Percentiles rank a stretch among this genome's conserved stretches.
These are phyloP conservation scores for Polygonum aviculare DNA, from an alignment of 148 eudicot genomes.

Conservation along the genomic window DNA sequence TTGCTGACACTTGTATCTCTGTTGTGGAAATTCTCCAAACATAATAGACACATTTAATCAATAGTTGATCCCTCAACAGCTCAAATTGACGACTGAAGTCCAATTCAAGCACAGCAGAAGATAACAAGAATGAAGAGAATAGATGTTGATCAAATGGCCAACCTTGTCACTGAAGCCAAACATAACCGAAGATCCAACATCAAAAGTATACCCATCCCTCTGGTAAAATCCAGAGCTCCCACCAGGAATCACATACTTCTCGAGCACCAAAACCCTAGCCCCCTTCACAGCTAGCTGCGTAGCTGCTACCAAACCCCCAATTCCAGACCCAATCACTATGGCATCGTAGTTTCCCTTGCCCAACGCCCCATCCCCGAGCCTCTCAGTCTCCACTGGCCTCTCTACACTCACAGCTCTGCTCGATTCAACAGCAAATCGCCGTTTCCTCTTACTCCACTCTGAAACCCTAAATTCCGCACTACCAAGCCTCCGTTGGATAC, in stretches of 20 bases:
- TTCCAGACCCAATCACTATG: slow-evolving; percentile 90
- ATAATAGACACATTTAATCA: neutral
- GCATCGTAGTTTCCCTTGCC: slow-evolving; percentile 50
- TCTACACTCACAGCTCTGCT: slow-evolving; percentile 44
- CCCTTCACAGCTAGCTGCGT: slow-evolving; percentile 97
- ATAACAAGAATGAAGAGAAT: slow-evolving; percentile 6
- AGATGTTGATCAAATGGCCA: slow-evolving; percentile 7
- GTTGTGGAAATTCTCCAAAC: neutral
- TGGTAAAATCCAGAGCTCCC: slow-evolving; percentile 93
- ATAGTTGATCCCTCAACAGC: neutral
- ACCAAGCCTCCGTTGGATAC: slow-evolving; percentile 7
- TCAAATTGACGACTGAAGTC: neutral
- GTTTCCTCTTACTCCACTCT: slow-evolving; percentile 15
- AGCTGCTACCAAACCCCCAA: slow-evolving; percentile 94
- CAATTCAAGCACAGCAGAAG: neutral
- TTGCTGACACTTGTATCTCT: neutral
- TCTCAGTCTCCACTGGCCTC: slow-evolving; percentile 22
- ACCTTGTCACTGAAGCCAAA: slow-evolving; percentile 98
- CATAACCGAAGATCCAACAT: slow-evolving; percentile 98
- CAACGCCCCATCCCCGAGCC: slow-evolving; percentile 12
- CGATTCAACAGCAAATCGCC: slow-evolving; percentile 14
- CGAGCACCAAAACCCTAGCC: slow-evolving; percentile 85
- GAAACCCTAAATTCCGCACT: slow-evolving; percentile 17
- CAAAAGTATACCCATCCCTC: slow-evolving; percentile 91
- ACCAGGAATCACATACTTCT: slow-evolving; percentile 98